These are phyloP conservation scores for Syzygium aromaticum DNA, from an alignment of 345 rosid species.

Conservation along the genomic window DNA sequence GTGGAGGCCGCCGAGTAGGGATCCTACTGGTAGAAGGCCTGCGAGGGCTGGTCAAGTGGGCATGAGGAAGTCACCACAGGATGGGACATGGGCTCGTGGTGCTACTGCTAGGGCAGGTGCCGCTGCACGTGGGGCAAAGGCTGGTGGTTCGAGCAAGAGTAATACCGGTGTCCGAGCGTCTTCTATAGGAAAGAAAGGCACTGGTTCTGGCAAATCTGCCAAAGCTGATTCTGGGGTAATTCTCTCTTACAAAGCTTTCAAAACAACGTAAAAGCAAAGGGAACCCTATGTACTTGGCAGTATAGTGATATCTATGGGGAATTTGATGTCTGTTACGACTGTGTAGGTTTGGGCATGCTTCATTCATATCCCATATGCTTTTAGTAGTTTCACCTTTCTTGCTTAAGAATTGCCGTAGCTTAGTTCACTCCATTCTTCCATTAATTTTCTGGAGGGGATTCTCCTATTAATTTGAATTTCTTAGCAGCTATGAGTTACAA, in stretches of 20 bases:
- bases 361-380: not conserved
- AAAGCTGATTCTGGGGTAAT: conserved; percentile 75
- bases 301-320: not conserved
- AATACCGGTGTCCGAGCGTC: conserved; percentile 62
- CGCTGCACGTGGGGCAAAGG: conserved; percentile 65
- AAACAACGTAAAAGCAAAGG: not conserved
- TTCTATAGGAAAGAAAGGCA: conserved; percentile 63
- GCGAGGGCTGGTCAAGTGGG: conserved; percentile 71
- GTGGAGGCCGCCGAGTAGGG: conserved; percentile 98
- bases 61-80: conserved; percentile 80
- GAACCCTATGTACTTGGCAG: not conserved
- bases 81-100: conserved; percentile 92
- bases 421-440: not conserved
- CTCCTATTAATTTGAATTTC: not conserved
- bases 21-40: conserved; percentile 64
- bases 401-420: not conserved
- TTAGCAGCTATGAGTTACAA: not conserved
- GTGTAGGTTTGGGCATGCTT: not conserved
- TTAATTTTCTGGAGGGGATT: not conserved
- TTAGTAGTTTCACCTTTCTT: not conserved
- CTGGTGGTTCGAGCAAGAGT: conserved; percentile 49
- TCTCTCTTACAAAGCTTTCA: not conserved
- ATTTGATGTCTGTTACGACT: not conserved
- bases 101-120: conserved; percentile 42
- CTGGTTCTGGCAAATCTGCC: conserved; percentile 58